Base-by-base conservation (phyloP, 2,329 filamentous ascomycete genomes). In the Aspergillus proliferans region DNA sequence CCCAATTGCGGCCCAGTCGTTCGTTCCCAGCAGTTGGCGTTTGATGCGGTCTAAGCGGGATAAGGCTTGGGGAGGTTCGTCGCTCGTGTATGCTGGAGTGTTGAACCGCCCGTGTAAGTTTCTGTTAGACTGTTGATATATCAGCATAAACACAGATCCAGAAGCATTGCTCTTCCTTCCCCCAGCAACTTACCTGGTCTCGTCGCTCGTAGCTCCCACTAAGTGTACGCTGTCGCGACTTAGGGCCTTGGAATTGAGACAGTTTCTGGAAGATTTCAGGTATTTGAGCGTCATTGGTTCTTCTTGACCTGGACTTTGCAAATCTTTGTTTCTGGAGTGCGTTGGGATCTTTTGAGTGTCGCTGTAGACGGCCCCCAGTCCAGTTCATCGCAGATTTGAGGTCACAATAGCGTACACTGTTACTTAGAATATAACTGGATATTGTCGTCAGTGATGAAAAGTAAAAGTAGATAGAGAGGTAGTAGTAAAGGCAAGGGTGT, bases 291-390 rank as follows among this genome's bases (percentile, higher is more conserved):
- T 18, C 49, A 46, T 55, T 58, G 41, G 51, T 30, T 36, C 46
- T 46, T 40, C 57, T 53, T 46, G 54, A 48, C 40, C 57, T 61
- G 7, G 60, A 60, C 49, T 62, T 68, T 36, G 61, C 64, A 50
- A 71, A 69, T 34, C 62, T 62, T 39, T 65, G 61, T 48, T 58
- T 68, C 56, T 66, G 63, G 28, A 50, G 49, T 43, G 59, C 63
- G 47, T 57, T 55, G 6, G 58, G 42, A 5, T 53, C 59, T 46
- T 60, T 63, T 10, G 69, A 68, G 55, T 72, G 65, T 34, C 71
- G 70, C 45, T 66, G 65, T 21, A 74, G 59, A 47, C 66, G 66
- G 28, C 71, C 71, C 47, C 71, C 71, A 21, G 68, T 73, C 71
- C 72, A 74, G 48, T 74, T 74, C 72, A 74, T 74, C 4, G 18